These are phyloP conservation scores for Carallia pectinifolia DNA, from an alignment of 345 rosid species.

Conservation along the genomic window DNA sequence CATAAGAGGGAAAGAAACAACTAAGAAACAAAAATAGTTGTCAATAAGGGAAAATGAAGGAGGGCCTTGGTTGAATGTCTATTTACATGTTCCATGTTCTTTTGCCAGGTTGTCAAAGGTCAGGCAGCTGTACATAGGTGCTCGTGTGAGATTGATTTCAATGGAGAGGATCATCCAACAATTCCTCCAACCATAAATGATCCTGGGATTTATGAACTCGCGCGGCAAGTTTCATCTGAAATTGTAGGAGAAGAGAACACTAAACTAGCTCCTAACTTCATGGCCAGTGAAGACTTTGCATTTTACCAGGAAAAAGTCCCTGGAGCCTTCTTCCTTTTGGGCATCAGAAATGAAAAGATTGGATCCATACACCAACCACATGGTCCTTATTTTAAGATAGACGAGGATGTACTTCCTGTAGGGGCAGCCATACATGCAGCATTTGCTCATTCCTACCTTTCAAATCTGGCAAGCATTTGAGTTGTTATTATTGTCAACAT, in stretches of 20 bases:
- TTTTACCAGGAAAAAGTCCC: constrained; percentile 48
- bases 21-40: too few relatives aligned
- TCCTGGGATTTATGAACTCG: constrained; percentile 32
- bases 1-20: too few relatives aligned
- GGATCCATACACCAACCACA: constrained; percentile 45
- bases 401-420: constrained; percentile 51
- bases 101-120: constrained; percentile 45
- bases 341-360: constrained; percentile 37
- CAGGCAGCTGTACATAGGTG: constrained; percentile 60
- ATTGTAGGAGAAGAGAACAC: constrained; percentile 49
- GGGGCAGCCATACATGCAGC: constrained; percentile 51
- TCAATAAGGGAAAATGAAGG: too few relatives aligned
- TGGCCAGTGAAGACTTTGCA: constrained; percentile 71
- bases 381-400: constrained; percentile 49
- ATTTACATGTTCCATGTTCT: background rate
- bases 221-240: constrained; percentile 22
- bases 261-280: constrained; percentile 33
- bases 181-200: constrained; percentile 57
- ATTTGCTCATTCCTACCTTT: constrained; percentile 49
- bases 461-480: constrained; percentile 4
- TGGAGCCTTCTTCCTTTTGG: constrained; percentile 44
- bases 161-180: constrained; percentile 39
- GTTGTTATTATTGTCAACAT: background rate
- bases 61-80: background rate
- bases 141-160: constrained; percentile 43